These are phyloP conservation scores for Babesia divergens DNA, from an alignment of 169 alveolate genomes.

Conservation along the genomic window DNA sequence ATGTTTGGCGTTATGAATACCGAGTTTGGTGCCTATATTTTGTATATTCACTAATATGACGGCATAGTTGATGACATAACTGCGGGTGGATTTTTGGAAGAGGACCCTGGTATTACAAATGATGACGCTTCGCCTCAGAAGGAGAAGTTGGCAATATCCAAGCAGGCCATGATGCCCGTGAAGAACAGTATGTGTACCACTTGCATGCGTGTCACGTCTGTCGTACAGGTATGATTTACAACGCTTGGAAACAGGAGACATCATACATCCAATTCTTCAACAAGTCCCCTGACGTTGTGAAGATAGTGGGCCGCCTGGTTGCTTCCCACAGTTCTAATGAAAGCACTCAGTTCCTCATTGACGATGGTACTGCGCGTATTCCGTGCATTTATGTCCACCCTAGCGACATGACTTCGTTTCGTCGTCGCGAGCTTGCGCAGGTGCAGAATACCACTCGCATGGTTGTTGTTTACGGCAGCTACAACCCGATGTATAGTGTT, in stretches of 20 bases:
- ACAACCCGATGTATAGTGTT: constrained; percentile 54
- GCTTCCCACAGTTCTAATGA: constrained; percentile 27
- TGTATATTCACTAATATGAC: no score
- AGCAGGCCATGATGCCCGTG: constrained; percentile 28
- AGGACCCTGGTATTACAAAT: neutral
- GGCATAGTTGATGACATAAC: constrained; percentile 27
- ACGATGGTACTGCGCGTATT: constrained; percentile 60
- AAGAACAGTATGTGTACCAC: neutral
- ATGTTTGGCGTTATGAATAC: no score
- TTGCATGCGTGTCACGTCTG: neutral
- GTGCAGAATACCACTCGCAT: neutral
- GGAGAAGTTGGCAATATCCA: constrained; percentile 1
- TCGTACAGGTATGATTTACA: constrained; percentile 55
- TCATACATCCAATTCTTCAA: constrained; percentile 39
- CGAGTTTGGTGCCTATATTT: no score
- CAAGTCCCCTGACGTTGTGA: constrained; percentile 43
- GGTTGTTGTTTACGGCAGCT: constrained; percentile 60
- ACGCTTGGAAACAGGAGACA: constrained; percentile 50
- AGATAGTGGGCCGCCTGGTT: constrained; percentile 53
- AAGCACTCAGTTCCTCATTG: constrained; percentile 44
- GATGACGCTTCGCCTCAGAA: neutral
- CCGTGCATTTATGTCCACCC: constrained; percentile 51
- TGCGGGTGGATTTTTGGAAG: constrained; percentile 33
- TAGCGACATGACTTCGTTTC: constrained; percentile 40
- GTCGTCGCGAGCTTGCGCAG: constrained; percentile 10